These are phyloP conservation scores for Verticillium longisporum DNA, from an alignment of 2,329 filamentous ascomycete genomes.

Conservation along the genomic window DNA sequence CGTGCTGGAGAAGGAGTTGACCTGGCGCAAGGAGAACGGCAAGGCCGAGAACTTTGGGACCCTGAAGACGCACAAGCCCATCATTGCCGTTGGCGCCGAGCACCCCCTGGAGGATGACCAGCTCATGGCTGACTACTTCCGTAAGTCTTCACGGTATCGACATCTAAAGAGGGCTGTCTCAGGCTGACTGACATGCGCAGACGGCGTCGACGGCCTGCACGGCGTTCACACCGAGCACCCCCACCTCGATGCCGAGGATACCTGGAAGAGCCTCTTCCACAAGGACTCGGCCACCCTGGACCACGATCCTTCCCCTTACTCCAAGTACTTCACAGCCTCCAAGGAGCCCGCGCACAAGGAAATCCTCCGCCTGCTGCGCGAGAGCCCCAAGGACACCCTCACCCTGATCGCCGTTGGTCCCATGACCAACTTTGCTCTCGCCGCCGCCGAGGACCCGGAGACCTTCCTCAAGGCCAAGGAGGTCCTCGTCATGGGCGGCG, in stretches of 20 bases:
- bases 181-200: slow-evolving; percentile 28
- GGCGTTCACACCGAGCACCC: slow-evolving; percentile 69
- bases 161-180: neutral
- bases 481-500: slow-evolving; percentile 91
- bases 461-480: slow-evolving; percentile 86
- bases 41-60: slow-evolving; percentile 64
- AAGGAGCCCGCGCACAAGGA: slow-evolving; percentile 69
- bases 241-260: slow-evolving; percentile 66
- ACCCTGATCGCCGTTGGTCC: slow-evolving; percentile 89
- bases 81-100: slow-evolving; percentile 81
- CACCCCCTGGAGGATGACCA: slow-evolving; percentile 79
- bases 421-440: slow-evolving; percentile 86
- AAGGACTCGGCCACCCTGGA: slow-evolving; percentile 24
- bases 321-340: slow-evolving; percentile 68
- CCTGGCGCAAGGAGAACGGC: slow-evolving; percentile 69
- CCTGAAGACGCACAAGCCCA: slow-evolving; percentile 66
- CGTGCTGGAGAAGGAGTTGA: slow-evolving; percentile 80
- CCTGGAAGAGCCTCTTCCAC: slow-evolving; percentile 63
- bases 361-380: slow-evolving; percentile 77
- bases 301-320: slow-evolving; percentile 28
- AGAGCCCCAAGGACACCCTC: slow-evolving; percentile 77
- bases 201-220: slow-evolving; percentile 70
- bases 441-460: slow-evolving; percentile 81
- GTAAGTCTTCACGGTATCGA: slow-evolving; percentile 40
- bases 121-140: slow-evolving; percentile 80